Base-by-base conservation (phyloP, 805 yeast species). In the Nakazawaea peltata region DNA sequence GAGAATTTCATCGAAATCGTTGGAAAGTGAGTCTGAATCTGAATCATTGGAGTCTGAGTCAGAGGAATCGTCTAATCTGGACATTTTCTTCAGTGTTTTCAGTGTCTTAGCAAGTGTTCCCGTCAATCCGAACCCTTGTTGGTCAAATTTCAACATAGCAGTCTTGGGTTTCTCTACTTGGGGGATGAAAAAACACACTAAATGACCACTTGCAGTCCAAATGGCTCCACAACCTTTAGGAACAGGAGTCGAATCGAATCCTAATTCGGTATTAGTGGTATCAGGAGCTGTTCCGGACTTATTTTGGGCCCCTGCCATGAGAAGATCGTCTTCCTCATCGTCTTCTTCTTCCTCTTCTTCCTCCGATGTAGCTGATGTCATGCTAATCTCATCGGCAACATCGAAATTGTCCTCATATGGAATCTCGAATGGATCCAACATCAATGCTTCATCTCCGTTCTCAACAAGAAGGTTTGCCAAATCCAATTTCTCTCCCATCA, bases 181-280 rank as follows among this genome's bases (percentile, higher is more conserved):
- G 0, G 81, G 77, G 8, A 80, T 71, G 56, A 85, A 86, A 48
- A 88, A 88, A 50, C 95, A 84, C 1, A 88, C 80, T 33, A 88
- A 60, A 40, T 74, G 74, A 0, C 96, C 96, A 3, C 74, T 69
- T 10, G 75, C 69, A 0, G 94, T 68, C 95, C 96, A 88, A 1
- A 74, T 63, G 0, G 95, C 96, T 8, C 96, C 96, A 61, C 95
- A 88, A 8, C 87, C 92, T 50, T 84, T 87, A 0, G 97, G 96
- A 11, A 88, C 69, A 0, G 97, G 97, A 0, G 95, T 84, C 27
- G 85, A 78, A 50, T 85, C 94, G 48, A 77, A 71, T 4, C 65
- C 50, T 18, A 39, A 38, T 5, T 41, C 48, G 22, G 34, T 37
- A 31, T 42, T 26, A 42, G 28, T 38, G 33, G 18, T 28, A 43